These are phyloP conservation scores for Pleurotus salmoneostramineus DNA, from an alignment of 768 basidiomycete genomes.

Conservation along the genomic window DNA sequence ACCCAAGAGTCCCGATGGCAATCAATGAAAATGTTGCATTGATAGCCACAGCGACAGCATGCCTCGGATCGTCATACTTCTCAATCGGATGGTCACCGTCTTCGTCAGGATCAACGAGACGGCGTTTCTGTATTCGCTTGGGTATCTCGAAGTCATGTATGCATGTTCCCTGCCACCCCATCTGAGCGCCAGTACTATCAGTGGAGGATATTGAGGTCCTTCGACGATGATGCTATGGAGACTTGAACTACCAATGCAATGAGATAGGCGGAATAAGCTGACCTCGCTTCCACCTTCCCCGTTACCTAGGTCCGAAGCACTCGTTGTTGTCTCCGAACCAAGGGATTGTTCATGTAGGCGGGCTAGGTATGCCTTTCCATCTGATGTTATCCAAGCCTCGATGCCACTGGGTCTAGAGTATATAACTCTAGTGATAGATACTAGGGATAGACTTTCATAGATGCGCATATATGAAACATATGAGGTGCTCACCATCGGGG, in stretches of 20 bases:
- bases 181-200: conserved; percentile 17
- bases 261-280: neutral
- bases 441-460: conserved; percentile 29
- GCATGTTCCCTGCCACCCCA: conserved; percentile 73
- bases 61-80: conserved; percentile 60
- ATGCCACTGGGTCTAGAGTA: conserved; percentile 54
- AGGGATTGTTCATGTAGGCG: conserved; percentile 44
- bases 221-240: conserved; percentile 8
- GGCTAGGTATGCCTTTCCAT: conserved; percentile 80
- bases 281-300: conserved; percentile 20
- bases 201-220: conserved; percentile 12
- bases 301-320: conserved; percentile 8
- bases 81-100: conserved; percentile 18
- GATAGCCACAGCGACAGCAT: conserved; percentile 61
- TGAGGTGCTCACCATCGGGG: conserved; percentile 50
- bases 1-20: conserved; percentile 78
- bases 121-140: conserved; percentile 77
- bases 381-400: conserved; percentile 84
- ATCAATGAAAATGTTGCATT: conserved; percentile 81
- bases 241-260: neutral
- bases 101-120: conserved; percentile 47
- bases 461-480: neutral
- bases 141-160: conserved; percentile 73
- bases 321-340: conserved; percentile 11
- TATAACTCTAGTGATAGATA: conserved; percentile 61